Evolutionary conservation across 441 rosid species (phyloP).

Genomic region (Adansonia gregorii): DNA sequence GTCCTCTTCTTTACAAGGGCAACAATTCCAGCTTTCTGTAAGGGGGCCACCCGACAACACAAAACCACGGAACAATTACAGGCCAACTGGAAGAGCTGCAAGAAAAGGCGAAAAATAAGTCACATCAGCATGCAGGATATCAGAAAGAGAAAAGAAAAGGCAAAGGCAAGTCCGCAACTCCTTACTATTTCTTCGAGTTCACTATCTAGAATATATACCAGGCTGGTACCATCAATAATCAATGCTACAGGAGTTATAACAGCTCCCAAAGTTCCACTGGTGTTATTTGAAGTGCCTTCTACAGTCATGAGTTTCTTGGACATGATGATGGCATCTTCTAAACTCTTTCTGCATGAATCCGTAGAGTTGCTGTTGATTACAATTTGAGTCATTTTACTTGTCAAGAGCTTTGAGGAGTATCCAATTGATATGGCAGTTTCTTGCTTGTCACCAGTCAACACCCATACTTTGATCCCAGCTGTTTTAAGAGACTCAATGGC

Average conservation of each 20-base stretch:
- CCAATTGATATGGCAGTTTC: conserved; percentile 99
- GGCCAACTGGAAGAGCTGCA: conserved; percentile 85
- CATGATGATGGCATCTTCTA: conserved; percentile 74
- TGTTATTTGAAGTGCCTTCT: conserved; percentile 38
- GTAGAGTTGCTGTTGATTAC: conserved; percentile 74
- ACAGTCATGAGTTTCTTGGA: conserved; percentile 44
- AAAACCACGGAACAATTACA: conserved; percentile 81
- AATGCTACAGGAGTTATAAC: conserved; percentile 53
- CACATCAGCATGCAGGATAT: conserved; percentile 29
- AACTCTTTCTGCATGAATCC: conserved; percentile 75
- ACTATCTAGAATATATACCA: conserved; percentile 90
- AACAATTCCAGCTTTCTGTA: conserved; percentile 98
- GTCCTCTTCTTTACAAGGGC: conserved; percentile 91
- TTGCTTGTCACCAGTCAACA: conserved; percentile 98
- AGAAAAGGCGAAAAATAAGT: conserved; percentile 30
- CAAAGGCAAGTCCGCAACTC: conserved; percentile 17
- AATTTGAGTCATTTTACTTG: conserved; percentile 78
- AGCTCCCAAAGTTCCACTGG: conserved; percentile 43
- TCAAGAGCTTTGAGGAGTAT: conserved; percentile 90
- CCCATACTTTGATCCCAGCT: conserved; percentile 96
- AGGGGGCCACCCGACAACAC: conserved; percentile 98
- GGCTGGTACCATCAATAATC: conserved; percentile 98
- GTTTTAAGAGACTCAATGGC: conserved; percentile 87
- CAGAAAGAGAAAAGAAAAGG: conserved; percentile 23
- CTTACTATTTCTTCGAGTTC: conserved; percentile 89